Base-by-base conservation (phyloP, 352 stramenopile species). In the Aphanomyces stellatus region DNA sequence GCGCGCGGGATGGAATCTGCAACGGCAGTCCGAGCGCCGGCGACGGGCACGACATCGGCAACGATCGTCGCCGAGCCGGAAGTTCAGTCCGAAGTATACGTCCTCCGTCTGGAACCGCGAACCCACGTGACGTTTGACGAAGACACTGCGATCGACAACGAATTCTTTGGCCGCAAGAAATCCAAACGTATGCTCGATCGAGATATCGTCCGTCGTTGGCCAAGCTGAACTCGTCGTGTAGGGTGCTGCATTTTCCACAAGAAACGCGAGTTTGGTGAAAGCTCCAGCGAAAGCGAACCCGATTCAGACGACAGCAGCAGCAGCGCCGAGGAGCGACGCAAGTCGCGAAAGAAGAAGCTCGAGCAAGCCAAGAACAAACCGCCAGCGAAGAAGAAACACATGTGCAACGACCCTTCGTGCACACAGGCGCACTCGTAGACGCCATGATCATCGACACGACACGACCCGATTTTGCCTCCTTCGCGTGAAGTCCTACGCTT, bases 191-290 rank as follows among this genome's bases (percentile, higher is more conserved):
- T 42, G 53, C 56, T 6, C 27, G 10, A 22, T 34, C 34, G 6
- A 34, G 37, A 34, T 35, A 3, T 31, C 60, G 27, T 17, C 27
- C 69, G 37, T 35, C 22, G 15, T 30, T 10, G 5, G 31, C 49
- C 40, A 60, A 24, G 35, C n/a, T n/a, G 25, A 72, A 51, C 19
- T 24, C 40, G 3, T 53, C 37, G 4, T 53, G 6, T 57, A 95
- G 86, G 91, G 68, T 97, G 91, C 77, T 97, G 91, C 71, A 88
- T 97, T 46, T 97, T 96, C 73, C 89, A 97, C 83, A 97, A 97
- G 77, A 92, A 90, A 64, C 81, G 87, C 49, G 76, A 87, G 49
- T 97, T 97, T 67, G 89, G 86, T 22, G 89, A 96, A 73, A 96
- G 88, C 74, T 96, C 88, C 30, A 96, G 88, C 51, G 90, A 97